Base-by-base conservation (phyloP, 352 stramenopile species). In the Globisporangium sylvaticum region DNA sequence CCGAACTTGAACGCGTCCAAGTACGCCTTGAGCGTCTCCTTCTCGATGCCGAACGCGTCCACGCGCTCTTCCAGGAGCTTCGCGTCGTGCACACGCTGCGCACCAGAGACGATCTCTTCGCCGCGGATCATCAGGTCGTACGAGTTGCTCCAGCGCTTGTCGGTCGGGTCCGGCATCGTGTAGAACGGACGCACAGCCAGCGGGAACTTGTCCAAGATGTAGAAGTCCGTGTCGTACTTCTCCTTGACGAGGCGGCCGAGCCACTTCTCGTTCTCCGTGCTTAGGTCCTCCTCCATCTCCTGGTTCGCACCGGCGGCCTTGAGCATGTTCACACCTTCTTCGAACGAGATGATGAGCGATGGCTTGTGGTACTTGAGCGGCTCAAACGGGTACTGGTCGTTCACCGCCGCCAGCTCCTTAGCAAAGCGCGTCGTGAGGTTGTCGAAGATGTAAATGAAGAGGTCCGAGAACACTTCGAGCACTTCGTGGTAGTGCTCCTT, bases 361-460 rank as follows among this genome's bases (percentile, higher is more conserved):
- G 97, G 79, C 55, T 98, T 96, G 55, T 87, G 96, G 76, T 98
- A 99, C 75, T 99, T 89, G 58, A 99, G 83, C 69, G 97, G 92
- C 77, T 99, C 95, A 75, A 99, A 99, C 56, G 96, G 97, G 81
- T 99, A 92, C 84, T 99, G 97, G 65, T 98, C 86, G 64, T 95
- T 94, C 54, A 99, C 92, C 42, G 96, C 89, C 66, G 97, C 80
- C 31, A 99, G 72, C 77, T 99, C 97, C 50, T 83, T 84, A n/a
- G 77, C 84, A 80, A 95, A 99, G 58, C 92, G 83, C 54, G 89
- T 78, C 69, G 98, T 96, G 29, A 99, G 76, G 44, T 97, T 94
- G 83, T 99, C 96, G 79, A 99, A 99, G 67, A 99, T 99, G 81
- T 98, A 97, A 68, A 98, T 98, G 77, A 99, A 99, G 62, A 99